Conservation (phyloP, 2,329 filamentous ascomycete genomes). For the Cucurbitaria berberidis region DNA sequence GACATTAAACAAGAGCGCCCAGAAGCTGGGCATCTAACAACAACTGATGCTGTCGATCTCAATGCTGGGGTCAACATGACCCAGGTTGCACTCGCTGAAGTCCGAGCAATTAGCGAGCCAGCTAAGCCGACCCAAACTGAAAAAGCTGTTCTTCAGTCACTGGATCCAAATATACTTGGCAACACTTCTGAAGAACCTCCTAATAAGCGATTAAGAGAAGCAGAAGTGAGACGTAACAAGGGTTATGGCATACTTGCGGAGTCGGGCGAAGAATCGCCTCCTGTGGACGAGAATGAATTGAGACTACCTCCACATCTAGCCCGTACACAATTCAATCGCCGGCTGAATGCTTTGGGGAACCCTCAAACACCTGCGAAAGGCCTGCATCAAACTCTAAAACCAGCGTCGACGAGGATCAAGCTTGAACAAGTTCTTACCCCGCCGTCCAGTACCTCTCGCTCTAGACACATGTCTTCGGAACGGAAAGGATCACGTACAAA, state of each 20-base stretch:
- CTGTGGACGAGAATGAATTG: constrained; percentile 17
- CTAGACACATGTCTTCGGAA: constrained; percentile 8
- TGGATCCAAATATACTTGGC: constrained; percentile 36
- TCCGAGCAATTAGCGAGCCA: constrained; percentile 31
- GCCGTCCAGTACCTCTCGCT: constrained; percentile 9
- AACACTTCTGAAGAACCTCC: constrained; percentile 16
- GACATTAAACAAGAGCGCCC: constrained; percentile 20
- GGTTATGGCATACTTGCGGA: constrained; percentile 31
- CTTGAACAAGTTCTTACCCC: constrained; percentile 22
- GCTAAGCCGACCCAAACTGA: constrained; percentile 6
- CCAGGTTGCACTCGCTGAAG: constrained; percentile 11
- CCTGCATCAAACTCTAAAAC: constrained; percentile 11
- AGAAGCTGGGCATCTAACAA: background rate
- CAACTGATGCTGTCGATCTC: background rate
- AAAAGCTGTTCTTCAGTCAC: constrained; percentile 21
- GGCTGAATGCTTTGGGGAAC: constrained; percentile 17
- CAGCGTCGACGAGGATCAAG: constrained; percentile 18
- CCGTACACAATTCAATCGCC: constrained; percentile 35
- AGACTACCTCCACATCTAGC: constrained; percentile 29
- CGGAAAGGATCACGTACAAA: constrained; percentile 1
- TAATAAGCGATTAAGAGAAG: constrained; percentile 28
- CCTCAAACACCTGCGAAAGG: constrained; percentile 20
- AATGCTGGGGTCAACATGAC: background rate
- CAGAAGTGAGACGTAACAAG: constrained; percentile 4
- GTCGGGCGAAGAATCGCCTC: constrained; percentile 32